These are phyloP conservation scores for Capsicum pubescens DNA, from an alignment of 257 asterid species.

Conservation along the genomic window DNA sequence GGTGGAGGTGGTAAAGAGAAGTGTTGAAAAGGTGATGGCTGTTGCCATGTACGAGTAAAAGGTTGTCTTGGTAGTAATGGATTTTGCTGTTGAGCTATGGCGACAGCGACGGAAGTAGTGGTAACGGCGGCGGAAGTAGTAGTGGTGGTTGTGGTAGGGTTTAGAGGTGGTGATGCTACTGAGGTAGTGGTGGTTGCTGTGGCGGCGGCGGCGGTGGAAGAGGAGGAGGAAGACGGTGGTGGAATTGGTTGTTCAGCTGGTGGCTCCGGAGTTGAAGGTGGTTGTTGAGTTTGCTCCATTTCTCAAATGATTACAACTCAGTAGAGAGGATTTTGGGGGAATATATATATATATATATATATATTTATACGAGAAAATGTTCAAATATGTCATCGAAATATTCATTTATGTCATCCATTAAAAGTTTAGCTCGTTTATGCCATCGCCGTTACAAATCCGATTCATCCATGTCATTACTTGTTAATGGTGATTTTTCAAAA, in stretches of 20 bases:
- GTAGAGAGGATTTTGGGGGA: too few species aligned
- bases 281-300: slow-evolving; percentile 50
- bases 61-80: slow-evolving; percentile 47
- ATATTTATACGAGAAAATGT: too few species aligned
- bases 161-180: slow-evolving; percentile 24
- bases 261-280: slow-evolving; percentile 27
- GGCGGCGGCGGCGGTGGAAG: background rate
- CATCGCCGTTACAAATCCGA: too few species aligned
- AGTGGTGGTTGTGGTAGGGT: slow-evolving; percentile 36
- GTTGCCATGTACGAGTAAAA: slow-evolving; percentile 61
- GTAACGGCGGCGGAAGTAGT: slow-evolving; percentile 33
- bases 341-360: too few species aligned
- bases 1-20: slow-evolving; percentile 68
- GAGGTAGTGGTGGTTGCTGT: slow-evolving; percentile 35
- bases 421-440: too few species aligned
- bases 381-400: too few species aligned
- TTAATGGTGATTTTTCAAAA: too few species aligned
- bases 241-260: slow-evolving; percentile 49
- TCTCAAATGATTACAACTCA: too few species aligned
- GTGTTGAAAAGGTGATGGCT: slow-evolving; percentile 52
- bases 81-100: slow-evolving; percentile 41
- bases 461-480: too few species aligned
- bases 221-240: slow-evolving; percentile 17
- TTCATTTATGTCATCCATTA: too few species aligned
- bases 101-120: slow-evolving; percentile 32